Evolutionary conservation across 2,329 filamentous ascomycete species (phyloP).

Genomic region (Nakataea oryzae): DNA sequence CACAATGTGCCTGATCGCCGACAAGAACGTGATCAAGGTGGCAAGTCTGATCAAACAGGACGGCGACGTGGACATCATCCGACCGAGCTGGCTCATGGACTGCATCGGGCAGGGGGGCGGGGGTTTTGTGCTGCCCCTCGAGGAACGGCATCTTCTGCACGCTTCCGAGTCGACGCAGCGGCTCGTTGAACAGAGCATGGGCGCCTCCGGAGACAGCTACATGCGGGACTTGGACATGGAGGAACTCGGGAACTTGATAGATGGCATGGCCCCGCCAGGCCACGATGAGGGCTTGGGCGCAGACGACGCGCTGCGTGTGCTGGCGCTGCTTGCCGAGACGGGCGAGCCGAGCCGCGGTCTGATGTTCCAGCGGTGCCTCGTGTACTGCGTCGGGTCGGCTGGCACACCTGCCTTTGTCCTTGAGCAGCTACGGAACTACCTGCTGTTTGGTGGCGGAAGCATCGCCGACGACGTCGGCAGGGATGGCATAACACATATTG

Average conservation of each 20-base stretch:
- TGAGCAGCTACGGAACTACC: constrained; percentile 40
- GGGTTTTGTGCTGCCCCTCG: constrained; percentile 52
- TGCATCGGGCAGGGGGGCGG: constrained; percentile 52
- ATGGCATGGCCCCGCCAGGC: constrained; percentile 9
- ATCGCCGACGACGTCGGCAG: constrained; percentile 41
- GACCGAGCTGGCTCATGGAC: constrained; percentile 74
- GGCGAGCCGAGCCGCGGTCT: constrained; percentile 28
- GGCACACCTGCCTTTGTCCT: constrained; percentile 8
- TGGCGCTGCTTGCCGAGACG: not conserved
- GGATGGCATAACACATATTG: constrained; percentile 58
- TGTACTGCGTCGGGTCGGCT: constrained; percentile 25
- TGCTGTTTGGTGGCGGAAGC: constrained; percentile 60
- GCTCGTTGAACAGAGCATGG: constrained; percentile 52
- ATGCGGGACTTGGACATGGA: constrained; percentile 43
- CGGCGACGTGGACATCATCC: constrained; percentile 58
- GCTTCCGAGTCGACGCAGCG: constrained; percentile 44
- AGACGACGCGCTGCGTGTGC: not conserved
- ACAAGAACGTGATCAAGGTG: constrained; percentile 72
- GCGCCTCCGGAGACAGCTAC: constrained; percentile 77
- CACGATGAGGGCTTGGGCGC: not conserved
- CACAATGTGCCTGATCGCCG: constrained; percentile 61
- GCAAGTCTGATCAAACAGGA: constrained; percentile 64
- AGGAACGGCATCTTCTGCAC: constrained; percentile 60
- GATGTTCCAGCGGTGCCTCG: constrained; percentile 37
- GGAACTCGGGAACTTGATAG: constrained; percentile 30